Conservation (phyloP, 306 rosid genomes). For the Trifolium dubium region DNA sequence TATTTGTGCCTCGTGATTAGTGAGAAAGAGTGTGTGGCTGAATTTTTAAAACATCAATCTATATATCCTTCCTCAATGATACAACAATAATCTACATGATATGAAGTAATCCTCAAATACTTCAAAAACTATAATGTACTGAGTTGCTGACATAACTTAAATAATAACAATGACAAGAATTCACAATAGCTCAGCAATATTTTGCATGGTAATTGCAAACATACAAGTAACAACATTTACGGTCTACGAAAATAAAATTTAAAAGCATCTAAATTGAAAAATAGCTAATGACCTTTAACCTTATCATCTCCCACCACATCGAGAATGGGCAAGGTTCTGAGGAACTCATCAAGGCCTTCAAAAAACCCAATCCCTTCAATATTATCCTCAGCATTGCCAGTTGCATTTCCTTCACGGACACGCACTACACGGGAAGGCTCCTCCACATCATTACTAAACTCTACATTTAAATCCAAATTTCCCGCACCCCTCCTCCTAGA, state of each 20-base stretch:
- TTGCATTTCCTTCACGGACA: conserved; percentile 56
- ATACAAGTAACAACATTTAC: conserved; percentile 51
- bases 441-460: conserved; percentile 88
- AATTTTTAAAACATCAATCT: conserved; percentile 18
- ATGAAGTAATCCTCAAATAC: conserved; percentile 33
- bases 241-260: conserved; percentile 29
- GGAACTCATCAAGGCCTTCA: conserved; percentile 97
- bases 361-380: conserved; percentile 86
- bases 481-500: conserved; percentile 70
- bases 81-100: conserved; percentile 37
- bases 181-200: conserved; percentile 41
- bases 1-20: too few species aligned
- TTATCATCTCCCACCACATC: conserved; percentile 84
- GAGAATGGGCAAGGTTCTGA: conserved; percentile 87
- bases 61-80: conserved; percentile 35
- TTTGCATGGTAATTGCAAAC: conserved; percentile 33
- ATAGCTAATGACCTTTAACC: conserved; percentile 67
- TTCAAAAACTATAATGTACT: conserved; percentile 32
- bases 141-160: conserved; percentile 40
- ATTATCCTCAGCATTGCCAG: conserved; percentile 73
- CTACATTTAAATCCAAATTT: conserved; percentile 91
- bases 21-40: not conserved
- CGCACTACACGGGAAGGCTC: conserved; percentile 56
- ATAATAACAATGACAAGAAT: conserved; percentile 45
- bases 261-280: conserved; percentile 49